Percentiles rank a stretch among this genome's conserved stretches.
Evolutionary conservation across 192 early-diverging fungal species (phyloP).

Genomic region (Coemansia aciculifera): DNA sequence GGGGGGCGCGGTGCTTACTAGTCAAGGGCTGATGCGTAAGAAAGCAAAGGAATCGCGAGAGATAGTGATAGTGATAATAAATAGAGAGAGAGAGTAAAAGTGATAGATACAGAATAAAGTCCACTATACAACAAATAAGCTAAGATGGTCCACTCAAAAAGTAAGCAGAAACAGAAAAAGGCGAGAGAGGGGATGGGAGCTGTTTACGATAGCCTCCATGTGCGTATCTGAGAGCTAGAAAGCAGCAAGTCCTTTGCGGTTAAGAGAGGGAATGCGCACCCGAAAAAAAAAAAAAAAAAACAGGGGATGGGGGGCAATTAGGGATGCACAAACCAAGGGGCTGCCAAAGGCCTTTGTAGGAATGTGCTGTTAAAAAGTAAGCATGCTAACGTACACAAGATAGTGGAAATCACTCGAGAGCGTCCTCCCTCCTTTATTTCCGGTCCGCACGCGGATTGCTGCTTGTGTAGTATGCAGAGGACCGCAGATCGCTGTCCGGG

Average conservation of each 20-base stretch:
- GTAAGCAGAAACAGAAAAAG: slow-evolving; percentile 3
- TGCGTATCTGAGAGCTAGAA: slow-evolving; percentile 1
- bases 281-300: background rate
- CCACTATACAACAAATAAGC: slow-evolving; percentile 6
- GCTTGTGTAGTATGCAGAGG: background rate
- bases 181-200: background rate
- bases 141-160: background rate
- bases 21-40: background rate
- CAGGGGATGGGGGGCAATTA: slow-evolving; percentile 2
- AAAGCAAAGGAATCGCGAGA: background rate
- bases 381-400: background rate
- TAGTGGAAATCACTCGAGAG: background rate
- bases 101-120: slow-evolving; percentile 2
- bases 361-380: background rate
- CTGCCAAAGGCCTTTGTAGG: slow-evolving; percentile 3
- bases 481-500: background rate
- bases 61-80: background rate
- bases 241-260: background rate
- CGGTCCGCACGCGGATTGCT: background rate
- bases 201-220: slow-evolving; percentile 4
- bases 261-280: background rate
- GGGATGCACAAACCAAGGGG: background rate
- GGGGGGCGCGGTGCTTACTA: background rate
- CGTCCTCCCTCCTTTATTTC: background rate
- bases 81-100: background rate